Base-by-base conservation (phyloP, 139 green algal genomes). In the Chlorella sp. region DNA sequence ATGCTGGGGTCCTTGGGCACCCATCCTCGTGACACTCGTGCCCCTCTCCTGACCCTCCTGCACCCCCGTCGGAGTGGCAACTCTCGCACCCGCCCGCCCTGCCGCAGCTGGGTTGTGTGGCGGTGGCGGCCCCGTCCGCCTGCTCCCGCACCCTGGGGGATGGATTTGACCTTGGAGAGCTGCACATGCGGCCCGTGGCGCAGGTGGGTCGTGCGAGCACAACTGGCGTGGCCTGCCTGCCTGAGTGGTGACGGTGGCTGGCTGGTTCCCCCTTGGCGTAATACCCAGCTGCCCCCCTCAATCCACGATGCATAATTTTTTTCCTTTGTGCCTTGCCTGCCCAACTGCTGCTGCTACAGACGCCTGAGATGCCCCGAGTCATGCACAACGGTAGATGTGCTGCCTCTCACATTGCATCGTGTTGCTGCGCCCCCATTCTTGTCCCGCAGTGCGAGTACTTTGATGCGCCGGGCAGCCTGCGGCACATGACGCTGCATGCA, bases 401-500 rank as follows among this genome's bases (percentile, higher is more conserved):
- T n/a, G n/a, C n/a, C n/a, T n/a, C n/a, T n/a, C n/a, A n/a, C n/a
- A n/a, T n/a, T n/a, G n/a, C 60, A 26, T 36, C 34, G 60, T 38
- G 11, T 17, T 9, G 65, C 65, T n/a, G 4, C 20, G 36, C n/a
- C 26, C 65, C 16, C 3, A 8, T 48, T n/a, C n/a, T n/a, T n/a
- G n/a, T n/a, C n/a, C n/a, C n/a, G 24, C 64, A 84, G 56, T 64
- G 19, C 20, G 82, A 86, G 43, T 90, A 87, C 72, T 82, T 68
- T 62, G 77, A 83, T 43, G 36, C 48, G 30, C 40, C 84, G 82
- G 58, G 95, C 88, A 54, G 93, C 88, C 34, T 98, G 30, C 82
- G 89, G 13, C 92, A 96, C 88, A 68, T 96, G 43, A 80, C 79
- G 34, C 88, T 98, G 38, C 96, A 95, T 82, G 81, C 90, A n/a